Evolutionary conservation across 345 rosid genomes (phyloP).

Genomic region (Ricinus communis): DNA sequence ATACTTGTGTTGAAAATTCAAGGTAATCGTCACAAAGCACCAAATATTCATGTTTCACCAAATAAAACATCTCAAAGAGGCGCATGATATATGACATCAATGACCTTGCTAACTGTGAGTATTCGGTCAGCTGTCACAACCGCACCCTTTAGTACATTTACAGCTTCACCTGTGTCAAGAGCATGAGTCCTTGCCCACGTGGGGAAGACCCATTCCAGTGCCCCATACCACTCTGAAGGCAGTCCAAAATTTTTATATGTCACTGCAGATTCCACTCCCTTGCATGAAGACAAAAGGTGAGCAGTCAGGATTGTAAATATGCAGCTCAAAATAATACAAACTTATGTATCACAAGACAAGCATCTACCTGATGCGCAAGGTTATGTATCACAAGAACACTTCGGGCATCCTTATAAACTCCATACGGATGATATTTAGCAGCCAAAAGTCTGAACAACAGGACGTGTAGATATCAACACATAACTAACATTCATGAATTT

Average conservation of each 20-base stretch:
- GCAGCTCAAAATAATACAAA: background rate
- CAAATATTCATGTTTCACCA: background rate
- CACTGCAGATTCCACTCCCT: slow-evolving; percentile 96
- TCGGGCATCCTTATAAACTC: slow-evolving; percentile 90
- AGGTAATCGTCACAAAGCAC: background rate
- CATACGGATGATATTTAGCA: slow-evolving; percentile 75
- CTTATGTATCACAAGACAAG: background rate
- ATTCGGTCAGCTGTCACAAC: slow-evolving; percentile 87
- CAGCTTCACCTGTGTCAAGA: slow-evolving; percentile 98
- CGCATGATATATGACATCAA: slow-evolving; percentile 11
- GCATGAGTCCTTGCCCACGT: slow-evolving; percentile 98
- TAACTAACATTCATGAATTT: background rate
- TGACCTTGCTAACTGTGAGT: slow-evolving; percentile 93
- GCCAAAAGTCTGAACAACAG: slow-evolving; percentile 70
- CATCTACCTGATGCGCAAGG: slow-evolving; percentile 87
- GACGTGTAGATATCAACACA: background rate
- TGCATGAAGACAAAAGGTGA: slow-evolving; percentile 12
- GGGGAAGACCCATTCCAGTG: slow-evolving; percentile 93
- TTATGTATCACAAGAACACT: slow-evolving; percentile 81
- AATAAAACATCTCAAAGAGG: background rate
- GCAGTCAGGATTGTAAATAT: slow-evolving; percentile 7
- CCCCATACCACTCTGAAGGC: slow-evolving; percentile 87
- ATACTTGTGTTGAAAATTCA: background rate
- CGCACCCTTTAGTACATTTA: slow-evolving; percentile 94
- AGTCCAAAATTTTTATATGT: slow-evolving; percentile 71